Conservation (phyloP, 2,329 filamentous ascomycete species). For the Aspergillus oerlinghausenensis region DNA sequence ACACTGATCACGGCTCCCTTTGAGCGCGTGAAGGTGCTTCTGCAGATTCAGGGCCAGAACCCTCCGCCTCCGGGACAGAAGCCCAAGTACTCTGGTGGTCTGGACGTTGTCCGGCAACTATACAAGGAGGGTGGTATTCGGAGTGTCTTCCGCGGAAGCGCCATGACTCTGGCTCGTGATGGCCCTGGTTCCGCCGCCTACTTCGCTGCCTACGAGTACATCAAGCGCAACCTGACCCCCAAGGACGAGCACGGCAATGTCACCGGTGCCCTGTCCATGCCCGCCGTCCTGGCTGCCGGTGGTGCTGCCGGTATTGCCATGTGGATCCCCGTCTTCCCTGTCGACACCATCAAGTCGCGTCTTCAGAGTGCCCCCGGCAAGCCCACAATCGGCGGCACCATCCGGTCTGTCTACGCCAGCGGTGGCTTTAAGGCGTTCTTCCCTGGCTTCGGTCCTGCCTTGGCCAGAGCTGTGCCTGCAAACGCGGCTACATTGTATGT, state of each 20-base stretch:
- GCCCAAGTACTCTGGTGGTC: slow-evolving; percentile 79
- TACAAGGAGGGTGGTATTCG: slow-evolving; percentile 87
- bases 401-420: slow-evolving; percentile 74
- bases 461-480: slow-evolving; percentile 88
- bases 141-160: slow-evolving; percentile 85
- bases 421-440: slow-evolving; percentile 92
- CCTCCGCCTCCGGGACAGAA: slow-evolving; percentile 80
- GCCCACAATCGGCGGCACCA: slow-evolving; percentile 72
- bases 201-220: slow-evolving; percentile 94
- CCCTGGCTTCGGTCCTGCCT: slow-evolving; percentile 88
- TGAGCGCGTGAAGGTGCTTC: slow-evolving; percentile 96
- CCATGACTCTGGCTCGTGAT: slow-evolving; percentile 88
- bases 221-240: slow-evolving; percentile 83
- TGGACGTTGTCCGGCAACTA: slow-evolving; percentile 88
- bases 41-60: slow-evolving; percentile 95
- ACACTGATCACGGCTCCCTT: slow-evolving; percentile 98
- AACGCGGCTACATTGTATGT: slow-evolving; percentile 85
- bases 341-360: slow-evolving; percentile 93
- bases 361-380: slow-evolving; percentile 87
- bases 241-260: slow-evolving; percentile 70
- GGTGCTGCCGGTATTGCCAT: slow-evolving; percentile 91
- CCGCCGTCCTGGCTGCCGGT: slow-evolving; percentile 79
- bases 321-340: slow-evolving; percentile 98
- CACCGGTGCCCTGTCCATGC: slow-evolving; percentile 71
- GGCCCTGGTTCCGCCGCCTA: slow-evolving; percentile 91